A percentile compares a stretch with the other conserved stretches of the same genome.
Evolutionary conservation across 441 rosid species (phyloP).

Genomic region (Eruca vesicaria): DNA sequence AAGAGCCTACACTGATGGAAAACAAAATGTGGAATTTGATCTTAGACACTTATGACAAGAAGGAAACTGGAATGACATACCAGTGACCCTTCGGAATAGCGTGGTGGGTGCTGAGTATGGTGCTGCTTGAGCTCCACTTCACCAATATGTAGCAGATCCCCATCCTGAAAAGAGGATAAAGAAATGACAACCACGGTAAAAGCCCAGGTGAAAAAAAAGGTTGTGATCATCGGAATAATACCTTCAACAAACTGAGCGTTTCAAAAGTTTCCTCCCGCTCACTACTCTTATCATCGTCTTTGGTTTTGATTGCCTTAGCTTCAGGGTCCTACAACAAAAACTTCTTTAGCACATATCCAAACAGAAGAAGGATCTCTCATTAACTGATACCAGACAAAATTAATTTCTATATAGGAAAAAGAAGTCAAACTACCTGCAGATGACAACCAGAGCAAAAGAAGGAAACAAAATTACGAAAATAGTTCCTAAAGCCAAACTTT

Average conservation of each 20-base stretch:
- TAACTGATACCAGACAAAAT: conserved; percentile 6
- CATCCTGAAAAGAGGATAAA: conserved; percentile 49
- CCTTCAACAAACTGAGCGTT: conserved; percentile 69
- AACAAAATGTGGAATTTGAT: conserved; percentile 2
- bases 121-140: conserved; percentile 78
- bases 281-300: conserved; percentile 45
- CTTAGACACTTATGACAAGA: conserved; percentile 18
- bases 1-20: conserved; percentile 2
- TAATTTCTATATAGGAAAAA: conserved; percentile 10
- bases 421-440: conserved; percentile 7
- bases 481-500: conserved; percentile 11
- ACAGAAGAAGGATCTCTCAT: neutral
- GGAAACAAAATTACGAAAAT: neutral
- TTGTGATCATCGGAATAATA: conserved; percentile 28
- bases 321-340: conserved; percentile 61
- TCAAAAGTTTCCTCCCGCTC: conserved; percentile 51
- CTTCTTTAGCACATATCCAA: conserved; percentile 3
- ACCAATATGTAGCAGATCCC: conserved; percentile 54
- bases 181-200: conserved; percentile 1
- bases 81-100: conserved; percentile 92
- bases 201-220: neutral
- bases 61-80: conserved; percentile 41
- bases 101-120: conserved; percentile 80
- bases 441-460: neutral
- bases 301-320: conserved; percentile 47